Evolutionary conservation across 306 rosid genomes (phyloP), one percentile per base, ranked within the genome.

Genomic region (Arachis stenosperma): DNA sequence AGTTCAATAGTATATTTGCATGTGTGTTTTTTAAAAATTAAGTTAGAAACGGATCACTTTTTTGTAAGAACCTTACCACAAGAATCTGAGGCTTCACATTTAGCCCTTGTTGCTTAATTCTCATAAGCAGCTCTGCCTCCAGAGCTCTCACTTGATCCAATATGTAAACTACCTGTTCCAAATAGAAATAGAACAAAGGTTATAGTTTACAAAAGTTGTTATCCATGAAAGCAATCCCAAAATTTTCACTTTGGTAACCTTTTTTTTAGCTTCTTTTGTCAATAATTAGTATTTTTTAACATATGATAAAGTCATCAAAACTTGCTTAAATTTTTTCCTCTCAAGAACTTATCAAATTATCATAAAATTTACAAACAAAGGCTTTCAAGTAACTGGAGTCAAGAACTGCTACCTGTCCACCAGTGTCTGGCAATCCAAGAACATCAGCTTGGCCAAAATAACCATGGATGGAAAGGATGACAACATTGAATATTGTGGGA

Each of bases 401-500:
- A n/a, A 69, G 50, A 48, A 36, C 5, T 63, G 65, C 12, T 81
- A 90, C 98, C 89, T 90, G 97, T 14, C 97, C 97, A 9, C 97
- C 98, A 1, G 97, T 93, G 73, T 93, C 98, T 8, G 98, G 98
- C 87, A 93, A 82, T 57, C 98, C 98, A 67, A 93, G 93, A 64
- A 93, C 98, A 79, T 85, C 85, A 17, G 96, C 84, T 84, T 93
- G 98, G 27, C 98, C 98, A 81, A 93, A 93, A 69, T 93, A 93
- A 53, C 98, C 98, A 81, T 89, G 96, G 54, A 90, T 83, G 53
- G 96, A 89, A 85, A 91, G 84, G 56, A 91, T 87, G 55, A 84
- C 92, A 15, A 87, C 78, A 62, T 87, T 89, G 87, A 91, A 89
- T 63, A 86, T 70, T 33, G 69, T 85, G 2, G 97, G 97, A 81